Evolutionary conservation across 2,329 filamentous ascomycete species (phyloP), one percentile per base, ranked within the genome.

Genomic region (Ascochyta pisi): DNA sequence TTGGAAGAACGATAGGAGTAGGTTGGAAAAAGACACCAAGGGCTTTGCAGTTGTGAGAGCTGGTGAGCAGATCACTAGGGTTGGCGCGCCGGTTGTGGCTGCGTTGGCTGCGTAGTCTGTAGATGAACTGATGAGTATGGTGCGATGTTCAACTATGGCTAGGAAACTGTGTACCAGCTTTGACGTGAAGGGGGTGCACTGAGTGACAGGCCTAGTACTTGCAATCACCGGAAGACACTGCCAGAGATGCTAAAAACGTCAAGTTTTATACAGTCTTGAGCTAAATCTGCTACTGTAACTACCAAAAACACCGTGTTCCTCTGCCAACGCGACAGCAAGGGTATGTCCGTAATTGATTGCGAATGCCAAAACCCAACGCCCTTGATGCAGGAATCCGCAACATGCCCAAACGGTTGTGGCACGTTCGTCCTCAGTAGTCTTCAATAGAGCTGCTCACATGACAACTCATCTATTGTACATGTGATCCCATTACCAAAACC

Each of bases 1-100:
- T 3, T 77, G 75, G 75, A 77, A 77, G 63, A 65, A 50, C 8
- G 58, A 62, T 31, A 49, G 49, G 9, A 51, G 19, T 13, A 44
- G 42, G 49, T 86, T 89, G 64, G 84, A 91, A 73, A 91, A 89
- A 72, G 92, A 96, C 73, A 89, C 86, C 13, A 82, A 86, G 40
- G 91, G 91, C 27, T 83, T 89, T 73, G 86, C 89, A 63, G 91
- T 96, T 64, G 84, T 94, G 65, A 88, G 91, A 61, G 91, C 91
- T 63, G 92, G 91, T 43, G 82, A 86, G 63, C 92, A 96, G 79
- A 85, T 90, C 54, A 96, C 92, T 60, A 90, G 90, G 77, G 85
- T 94, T 43, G 79, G 85, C 15, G 85, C 89, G 74, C 90, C 92
- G 26, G 84, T 89, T 50, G 86, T 88, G 58, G 92, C 87, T 63